These are phyloP conservation scores for Mercurialis annua DNA, from an alignment of 345 rosid genomes.

Conservation along the genomic window DNA sequence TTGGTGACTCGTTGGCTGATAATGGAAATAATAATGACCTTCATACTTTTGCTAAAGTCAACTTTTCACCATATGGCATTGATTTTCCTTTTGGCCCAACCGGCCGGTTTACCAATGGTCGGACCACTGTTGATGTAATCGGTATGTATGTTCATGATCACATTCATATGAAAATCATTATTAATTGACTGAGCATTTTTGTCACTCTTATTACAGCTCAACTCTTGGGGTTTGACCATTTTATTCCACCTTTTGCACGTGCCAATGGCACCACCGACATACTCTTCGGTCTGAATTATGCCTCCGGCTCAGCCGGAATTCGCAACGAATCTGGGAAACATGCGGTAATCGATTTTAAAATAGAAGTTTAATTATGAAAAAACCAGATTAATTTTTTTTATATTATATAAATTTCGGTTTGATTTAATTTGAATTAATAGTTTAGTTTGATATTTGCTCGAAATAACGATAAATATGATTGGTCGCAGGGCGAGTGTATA, in stretches of 20 bases:
- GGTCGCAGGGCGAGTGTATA: slow-evolving; percentile 45
- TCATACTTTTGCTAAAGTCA: slow-evolving; percentile 12
- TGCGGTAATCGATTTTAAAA: slow-evolving; percentile 17
- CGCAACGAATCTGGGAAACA: slow-evolving; percentile 34
- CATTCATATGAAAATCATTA: too few relatives aligned
- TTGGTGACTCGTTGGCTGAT: slow-evolving; percentile 28
- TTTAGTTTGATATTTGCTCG: too few relatives aligned
- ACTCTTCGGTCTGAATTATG: slow-evolving; percentile 44
- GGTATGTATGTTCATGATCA: slow-evolving; percentile 6
- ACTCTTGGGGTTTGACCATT: slow-evolving; percentile 29
- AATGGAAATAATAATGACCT: slow-evolving; percentile 26
- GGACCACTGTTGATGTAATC: slow-evolving; percentile 15
- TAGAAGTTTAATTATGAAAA: too few relatives aligned
- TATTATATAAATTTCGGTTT: too few relatives aligned
- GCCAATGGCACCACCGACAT: slow-evolving; percentile 7
- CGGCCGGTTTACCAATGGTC: slow-evolving; percentile 26
- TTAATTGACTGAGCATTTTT: neutral
- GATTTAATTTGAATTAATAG: too few relatives aligned
- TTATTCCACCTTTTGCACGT: slow-evolving; percentile 35
- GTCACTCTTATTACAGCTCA: slow-evolving; percentile 33
- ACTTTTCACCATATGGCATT: slow-evolving; percentile 21
- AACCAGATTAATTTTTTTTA: too few relatives aligned
- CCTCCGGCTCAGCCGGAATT: slow-evolving; percentile 47
- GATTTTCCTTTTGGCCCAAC: slow-evolving; percentile 19
- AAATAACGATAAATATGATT: too few relatives aligned